Conservation (phyloP, 345 rosid genomes). For the Eucalyptus pauciflora region DNA sequence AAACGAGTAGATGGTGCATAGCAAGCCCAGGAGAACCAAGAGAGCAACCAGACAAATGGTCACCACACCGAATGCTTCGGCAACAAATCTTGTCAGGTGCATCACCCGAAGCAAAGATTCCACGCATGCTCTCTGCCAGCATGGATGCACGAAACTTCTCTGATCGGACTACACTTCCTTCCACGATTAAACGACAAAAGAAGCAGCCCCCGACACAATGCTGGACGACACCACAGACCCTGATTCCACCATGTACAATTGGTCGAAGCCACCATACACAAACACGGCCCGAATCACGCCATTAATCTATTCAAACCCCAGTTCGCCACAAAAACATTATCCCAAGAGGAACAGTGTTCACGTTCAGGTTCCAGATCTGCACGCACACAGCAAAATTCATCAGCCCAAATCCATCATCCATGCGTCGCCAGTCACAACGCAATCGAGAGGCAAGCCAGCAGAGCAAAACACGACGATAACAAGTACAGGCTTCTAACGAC, state of each 20-base stretch:
- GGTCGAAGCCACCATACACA: neutral
- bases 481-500: neutral
- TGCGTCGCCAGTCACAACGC: neutral
- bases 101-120: constrained; percentile 95
- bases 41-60: constrained; percentile 81
- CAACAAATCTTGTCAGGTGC: constrained; percentile 91
- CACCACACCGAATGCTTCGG: constrained; percentile 98
- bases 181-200: constrained; percentile 9
- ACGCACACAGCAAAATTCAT: neutral
- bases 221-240: neutral
- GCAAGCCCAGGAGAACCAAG: constrained; percentile 58
- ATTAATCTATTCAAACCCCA: neutral
- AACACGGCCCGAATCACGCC: neutral
- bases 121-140: constrained; percentile 99
- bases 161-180: constrained; percentile 19
- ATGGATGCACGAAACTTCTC: constrained; percentile 71
- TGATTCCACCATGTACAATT: neutral
- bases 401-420: neutral
- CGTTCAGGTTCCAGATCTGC: neutral
- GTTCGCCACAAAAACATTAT: neutral
- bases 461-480: neutral
- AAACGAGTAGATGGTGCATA: constrained; percentile 71
- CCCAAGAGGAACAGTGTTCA: neutral
- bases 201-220: neutral
- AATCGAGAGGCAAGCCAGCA: neutral